Base-by-base conservation (phyloP, 108 stramenopile genomes). In the Stephanodiscus minutulus region DNA sequence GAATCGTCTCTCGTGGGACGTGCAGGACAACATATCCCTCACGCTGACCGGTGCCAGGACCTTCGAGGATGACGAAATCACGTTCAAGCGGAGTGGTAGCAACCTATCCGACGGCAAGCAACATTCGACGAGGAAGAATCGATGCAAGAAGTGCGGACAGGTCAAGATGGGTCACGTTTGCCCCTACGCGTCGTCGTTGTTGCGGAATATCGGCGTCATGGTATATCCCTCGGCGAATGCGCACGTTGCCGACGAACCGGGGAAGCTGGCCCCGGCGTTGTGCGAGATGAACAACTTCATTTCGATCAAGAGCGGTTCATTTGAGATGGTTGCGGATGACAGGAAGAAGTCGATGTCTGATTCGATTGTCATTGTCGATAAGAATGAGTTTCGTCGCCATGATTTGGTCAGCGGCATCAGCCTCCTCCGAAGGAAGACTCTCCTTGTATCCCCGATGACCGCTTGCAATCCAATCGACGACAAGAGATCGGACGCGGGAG, bases 211-310 rank as follows among this genome's bases (percentile, higher is more conserved):
- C 63, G 92, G 92, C 47, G 62, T 85, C 37, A 89, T 85, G 82
- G 83, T 85, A 25, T 88, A 88, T 64, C 87, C 92, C 18, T 83
- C 88, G 4, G 85, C 87, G 15, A 93, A 93, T 75, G 86, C 92
- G 13, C 87, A 89, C 60, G 76, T 85, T 15, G 74, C 92, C 7
- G 56, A 82, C 43, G 92, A 93, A 61, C 92, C 92, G 25, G 92
- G 92, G 18, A 12, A 41, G 21, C 44, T 93, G 17, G 87, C 92
- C 13, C 85, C 86, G 25, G 72, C 89, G 12, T 58, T 93, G 29
- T 61, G 71, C n/a, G 89, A 92, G 52, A 92, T 90, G 91, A 90
- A 90, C 75, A 92, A 92, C 60, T 87, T 92, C 70, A 72, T 84
- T 46, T 37, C 67, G 60, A 56, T 69, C 48, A 65, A 64, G 43